These are phyloP conservation scores for Amphicarpaea edgeworthii DNA, from an alignment of 306 rosid genomes.

Conservation along the genomic window DNA sequence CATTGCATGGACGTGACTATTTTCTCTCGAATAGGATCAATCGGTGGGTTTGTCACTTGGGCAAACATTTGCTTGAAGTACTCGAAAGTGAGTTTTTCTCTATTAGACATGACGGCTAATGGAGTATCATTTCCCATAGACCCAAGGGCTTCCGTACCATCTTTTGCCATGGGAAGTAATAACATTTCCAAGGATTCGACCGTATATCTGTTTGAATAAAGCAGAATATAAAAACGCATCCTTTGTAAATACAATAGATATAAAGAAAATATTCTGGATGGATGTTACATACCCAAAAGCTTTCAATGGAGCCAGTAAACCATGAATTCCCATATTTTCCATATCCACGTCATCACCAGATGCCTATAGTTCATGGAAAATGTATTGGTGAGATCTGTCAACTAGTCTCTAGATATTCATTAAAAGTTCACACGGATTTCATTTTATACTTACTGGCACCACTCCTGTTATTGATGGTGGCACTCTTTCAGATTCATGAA, in stretches of 20 bases:
- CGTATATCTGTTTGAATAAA: not conserved
- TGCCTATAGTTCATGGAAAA: constrained; percentile 7
- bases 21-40: constrained; percentile 26
- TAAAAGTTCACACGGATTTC: not conserved
- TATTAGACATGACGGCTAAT: constrained; percentile 20
- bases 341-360: constrained; percentile 11
- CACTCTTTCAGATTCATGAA: constrained; percentile 4
- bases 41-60: constrained; percentile 26
- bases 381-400: not conserved
- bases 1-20: constrained; percentile 19
- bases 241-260: not conserved
- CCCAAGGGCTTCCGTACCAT: constrained; percentile 19
- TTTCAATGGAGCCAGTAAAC: constrained; percentile 18
- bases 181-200: constrained; percentile 23
- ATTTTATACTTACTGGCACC: not conserved
- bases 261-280: not conserved
- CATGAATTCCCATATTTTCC: constrained; percentile 22
- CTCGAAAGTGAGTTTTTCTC: constrained; percentile 26
- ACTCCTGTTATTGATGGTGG: constrained; percentile 23
- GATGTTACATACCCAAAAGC: constrained; percentile 18
- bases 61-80: constrained; percentile 28
- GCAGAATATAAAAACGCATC: not conserved
- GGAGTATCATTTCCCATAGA: constrained; percentile 29
- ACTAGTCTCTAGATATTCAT: not conserved
- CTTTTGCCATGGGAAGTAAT: constrained; percentile 28